phyloP scores from a whole-genome alignment of 306 rosid species.

The Vigna mungo region DNA sequence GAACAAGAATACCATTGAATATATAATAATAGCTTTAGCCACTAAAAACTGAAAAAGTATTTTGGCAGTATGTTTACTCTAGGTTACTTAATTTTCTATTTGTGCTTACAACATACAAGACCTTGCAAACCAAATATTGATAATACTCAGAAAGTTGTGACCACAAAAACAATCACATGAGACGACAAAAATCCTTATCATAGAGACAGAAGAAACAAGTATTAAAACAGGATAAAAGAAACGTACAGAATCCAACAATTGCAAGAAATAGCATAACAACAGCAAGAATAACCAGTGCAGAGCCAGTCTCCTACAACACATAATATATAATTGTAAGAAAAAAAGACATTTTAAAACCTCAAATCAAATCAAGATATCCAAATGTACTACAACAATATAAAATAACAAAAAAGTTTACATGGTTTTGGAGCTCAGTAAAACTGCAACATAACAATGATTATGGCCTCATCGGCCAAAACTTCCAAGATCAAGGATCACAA shows the following conservation, averaged over 20 bases:
- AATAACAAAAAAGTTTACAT: too few species aligned
- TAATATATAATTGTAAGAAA: constrained; percentile 25
- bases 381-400: background rate
- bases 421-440: too few species aligned
- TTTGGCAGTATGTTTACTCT: too few species aligned
- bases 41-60: too few species aligned
- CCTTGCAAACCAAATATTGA: constrained; percentile 75
- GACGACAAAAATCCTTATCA: constrained; percentile 12
- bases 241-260: constrained; percentile 82
- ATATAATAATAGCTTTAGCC: too few species aligned
- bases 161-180: constrained; percentile 33
- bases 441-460: too few species aligned
- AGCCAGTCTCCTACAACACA: constrained; percentile 68
- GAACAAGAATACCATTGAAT: too few species aligned
- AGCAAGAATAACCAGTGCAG: constrained; percentile 64
- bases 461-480: too few species aligned
- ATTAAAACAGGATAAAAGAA: background rate
- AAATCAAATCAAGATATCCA: background rate
- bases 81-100: too few species aligned
- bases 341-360: background rate
- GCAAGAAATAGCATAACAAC: constrained; percentile 82
- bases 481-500: too few species aligned
- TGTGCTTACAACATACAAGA: constrained; percentile 52
- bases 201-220: background rate
- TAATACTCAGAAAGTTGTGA: constrained; percentile 58